phyloP scores from a whole-genome alignment of 305 asterid species.

The Plantago coronopus region DNA sequence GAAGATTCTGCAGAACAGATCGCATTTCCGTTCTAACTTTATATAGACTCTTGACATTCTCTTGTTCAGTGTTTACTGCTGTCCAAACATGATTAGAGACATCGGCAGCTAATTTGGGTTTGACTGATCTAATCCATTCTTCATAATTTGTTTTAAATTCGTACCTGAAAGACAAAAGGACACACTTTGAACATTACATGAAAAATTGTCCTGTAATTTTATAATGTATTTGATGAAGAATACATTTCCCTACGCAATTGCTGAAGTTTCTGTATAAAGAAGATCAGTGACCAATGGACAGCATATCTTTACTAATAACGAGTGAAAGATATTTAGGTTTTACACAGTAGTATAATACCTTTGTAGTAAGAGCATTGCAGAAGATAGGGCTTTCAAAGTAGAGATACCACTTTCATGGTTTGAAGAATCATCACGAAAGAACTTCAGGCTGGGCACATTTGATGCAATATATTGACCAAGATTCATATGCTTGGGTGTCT shows the following conservation, averaged over 20 bases:
- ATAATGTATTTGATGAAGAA: background rate
- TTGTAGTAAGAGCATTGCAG: conserved; percentile 66
- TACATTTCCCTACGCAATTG: background rate
- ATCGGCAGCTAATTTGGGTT: conserved; percentile 60
- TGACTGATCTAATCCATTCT: conserved; percentile 75
- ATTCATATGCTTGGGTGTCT: conserved; percentile 49
- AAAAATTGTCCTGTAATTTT: background rate
- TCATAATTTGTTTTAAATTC: conserved; percentile 85
- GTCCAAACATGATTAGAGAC: conserved; percentile 53
- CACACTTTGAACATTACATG: conserved; percentile 6
- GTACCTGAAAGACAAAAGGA: conserved; percentile 45
- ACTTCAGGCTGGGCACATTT: conserved; percentile 68
- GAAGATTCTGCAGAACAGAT: conserved; percentile 56
- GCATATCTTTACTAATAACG: background rate
- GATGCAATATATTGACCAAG: conserved; percentile 69
- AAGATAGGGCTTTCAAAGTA: conserved; percentile 62
- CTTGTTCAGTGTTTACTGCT: conserved; percentile 52
- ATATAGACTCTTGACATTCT: conserved; percentile 66
- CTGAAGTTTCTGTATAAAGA: background rate
- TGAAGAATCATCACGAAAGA: conserved; percentile 46
- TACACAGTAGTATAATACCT: conserved; percentile 43
- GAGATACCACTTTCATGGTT: conserved; percentile 53
- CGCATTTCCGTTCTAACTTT: conserved; percentile 81
- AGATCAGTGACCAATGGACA: background rate
- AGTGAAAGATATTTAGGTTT: conserved; percentile 8